A percentile compares a stretch with the other conserved stretches of the same genome.
phyloP scores from a whole-genome alignment of 139 green algal genomes.

The Tetradesmus lagerheimii region DNA sequence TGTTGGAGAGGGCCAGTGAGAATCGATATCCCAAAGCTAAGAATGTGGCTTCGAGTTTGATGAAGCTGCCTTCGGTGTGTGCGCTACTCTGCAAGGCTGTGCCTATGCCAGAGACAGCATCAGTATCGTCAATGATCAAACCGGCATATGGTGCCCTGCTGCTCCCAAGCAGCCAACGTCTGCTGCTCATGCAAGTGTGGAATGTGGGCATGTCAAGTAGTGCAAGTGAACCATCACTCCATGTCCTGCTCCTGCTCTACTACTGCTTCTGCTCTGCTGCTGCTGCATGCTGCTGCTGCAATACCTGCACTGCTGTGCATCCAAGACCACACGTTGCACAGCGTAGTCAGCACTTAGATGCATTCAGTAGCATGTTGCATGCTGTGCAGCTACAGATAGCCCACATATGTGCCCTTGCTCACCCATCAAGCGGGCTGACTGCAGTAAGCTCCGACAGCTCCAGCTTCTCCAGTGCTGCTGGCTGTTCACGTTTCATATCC shows the following conservation, averaged over 20 bases:
- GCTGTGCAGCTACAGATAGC: not conserved
- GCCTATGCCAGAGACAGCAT: not conserved
- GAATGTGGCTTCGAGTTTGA: no score
- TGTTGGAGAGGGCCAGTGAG: no score
- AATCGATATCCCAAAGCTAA: no score
- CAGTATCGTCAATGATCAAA: not conserved
- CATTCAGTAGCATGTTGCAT: not conserved
- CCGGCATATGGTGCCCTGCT: not conserved
- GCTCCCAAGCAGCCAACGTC: not conserved
- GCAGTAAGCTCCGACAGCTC: slow-evolving; percentile 89
- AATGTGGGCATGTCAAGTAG: not conserved
- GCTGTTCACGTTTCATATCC: not conserved
- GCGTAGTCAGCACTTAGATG: no score
- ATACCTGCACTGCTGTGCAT: not conserved
- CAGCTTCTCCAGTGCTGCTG: slow-evolving; percentile 52
- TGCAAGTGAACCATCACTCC: no score
- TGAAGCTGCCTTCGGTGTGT: no score
- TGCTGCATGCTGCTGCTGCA: not conserved
- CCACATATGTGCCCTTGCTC: slow-evolving; percentile 30
- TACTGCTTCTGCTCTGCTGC: not conserved
- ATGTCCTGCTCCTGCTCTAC: not conserved
- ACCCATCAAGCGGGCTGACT: slow-evolving; percentile 91
- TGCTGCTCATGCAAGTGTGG: not conserved
- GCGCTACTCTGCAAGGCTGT: not conserved
- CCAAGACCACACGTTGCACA: no score